phyloP scores from a whole-genome alignment of 192 early-diverging fungal genomes.

The Umbelopsis sp. region DNA sequence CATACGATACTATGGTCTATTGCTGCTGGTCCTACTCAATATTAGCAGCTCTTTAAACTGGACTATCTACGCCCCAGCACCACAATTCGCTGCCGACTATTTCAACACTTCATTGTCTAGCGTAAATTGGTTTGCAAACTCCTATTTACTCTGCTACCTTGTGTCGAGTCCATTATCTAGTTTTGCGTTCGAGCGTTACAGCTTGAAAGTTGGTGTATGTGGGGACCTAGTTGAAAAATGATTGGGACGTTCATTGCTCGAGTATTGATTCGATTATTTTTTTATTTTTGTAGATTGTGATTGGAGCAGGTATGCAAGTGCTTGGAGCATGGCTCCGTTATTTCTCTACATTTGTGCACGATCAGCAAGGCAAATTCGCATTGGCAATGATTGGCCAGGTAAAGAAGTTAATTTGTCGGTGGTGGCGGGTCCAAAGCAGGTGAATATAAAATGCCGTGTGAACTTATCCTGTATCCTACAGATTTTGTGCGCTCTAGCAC shows the following conservation, averaged over 20 bases:
- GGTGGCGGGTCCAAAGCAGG: no score
- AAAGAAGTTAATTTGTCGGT: neutral
- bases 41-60: slow-evolving; percentile 46
- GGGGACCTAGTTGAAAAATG: neutral
- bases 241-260: neutral
- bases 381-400: slow-evolving; percentile 53
- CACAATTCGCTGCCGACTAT: slow-evolving; percentile 38
- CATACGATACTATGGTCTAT: slow-evolving; percentile 46
- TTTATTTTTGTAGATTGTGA: slow-evolving; percentile 29
- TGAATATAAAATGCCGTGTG: neutral
- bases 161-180: slow-evolving; percentile 46
- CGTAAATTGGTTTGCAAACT: slow-evolving; percentile 48
- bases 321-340: slow-evolving; percentile 52
- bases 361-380: slow-evolving; percentile 38
- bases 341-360: slow-evolving; percentile 40
- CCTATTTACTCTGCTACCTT: slow-evolving; percentile 46
- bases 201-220: slow-evolving; percentile 42
- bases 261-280: neutral
- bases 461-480: neutral
- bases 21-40: slow-evolving; percentile 45
- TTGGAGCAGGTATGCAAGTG: slow-evolving; percentile 43
- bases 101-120: slow-evolving; percentile 32
- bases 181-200: slow-evolving; percentile 44
- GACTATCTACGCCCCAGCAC: slow-evolving; percentile 49
- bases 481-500: slow-evolving; percentile 48